These are phyloP conservation scores for Tetracladium maxilliforme DNA, from an alignment of 2,329 filamentous ascomycete genomes.

Conservation along the genomic window DNA sequence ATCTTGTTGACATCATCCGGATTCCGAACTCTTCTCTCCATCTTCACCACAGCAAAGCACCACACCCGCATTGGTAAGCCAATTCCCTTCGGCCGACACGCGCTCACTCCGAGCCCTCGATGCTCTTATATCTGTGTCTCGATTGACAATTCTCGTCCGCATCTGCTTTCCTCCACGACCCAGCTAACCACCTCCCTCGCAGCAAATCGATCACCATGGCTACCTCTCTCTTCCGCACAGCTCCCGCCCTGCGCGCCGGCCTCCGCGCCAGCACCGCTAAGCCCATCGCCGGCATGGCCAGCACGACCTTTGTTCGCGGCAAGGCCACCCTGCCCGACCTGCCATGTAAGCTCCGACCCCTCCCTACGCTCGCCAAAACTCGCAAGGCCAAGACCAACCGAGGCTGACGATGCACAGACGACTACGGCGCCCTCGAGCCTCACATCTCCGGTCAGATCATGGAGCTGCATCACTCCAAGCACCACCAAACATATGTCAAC, in stretches of 20 bases:
- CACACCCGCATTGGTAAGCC: too few species aligned
- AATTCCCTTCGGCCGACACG: too few species aligned
- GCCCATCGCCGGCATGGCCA: slow-evolving; percentile 49
- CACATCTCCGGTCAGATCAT: slow-evolving; percentile 81
- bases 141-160: too few species aligned
- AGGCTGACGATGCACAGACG: too few species aligned
- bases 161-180: not conserved
- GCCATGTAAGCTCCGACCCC: slow-evolving; percentile 51
- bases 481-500: slow-evolving; percentile 89
- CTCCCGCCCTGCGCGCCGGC: slow-evolving; percentile 52
- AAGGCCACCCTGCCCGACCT: slow-evolving; percentile 93
- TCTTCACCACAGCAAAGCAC: too few species aligned
- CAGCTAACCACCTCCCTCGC: too few species aligned
- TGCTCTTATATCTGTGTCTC: too few species aligned
- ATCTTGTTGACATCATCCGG: too few species aligned
- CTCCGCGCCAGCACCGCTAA: slow-evolving; percentile 52
- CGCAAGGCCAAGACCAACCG: not conserved
- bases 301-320: slow-evolving; percentile 64
- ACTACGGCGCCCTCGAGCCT: slow-evolving; percentile 88
- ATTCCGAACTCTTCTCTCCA: not conserved
- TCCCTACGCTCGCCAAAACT: not conserved
- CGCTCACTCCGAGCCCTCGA: too few species aligned
- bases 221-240: slow-evolving; percentile 57
- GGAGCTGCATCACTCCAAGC: slow-evolving; percentile 89
- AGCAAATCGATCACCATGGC: slow-evolving; percentile 43